Evolutionary conservation across 2,329 filamentous ascomycete species (phyloP), one percentile per base, ranked within the genome.

Genomic region (Colletotrichum sp.): DNA sequence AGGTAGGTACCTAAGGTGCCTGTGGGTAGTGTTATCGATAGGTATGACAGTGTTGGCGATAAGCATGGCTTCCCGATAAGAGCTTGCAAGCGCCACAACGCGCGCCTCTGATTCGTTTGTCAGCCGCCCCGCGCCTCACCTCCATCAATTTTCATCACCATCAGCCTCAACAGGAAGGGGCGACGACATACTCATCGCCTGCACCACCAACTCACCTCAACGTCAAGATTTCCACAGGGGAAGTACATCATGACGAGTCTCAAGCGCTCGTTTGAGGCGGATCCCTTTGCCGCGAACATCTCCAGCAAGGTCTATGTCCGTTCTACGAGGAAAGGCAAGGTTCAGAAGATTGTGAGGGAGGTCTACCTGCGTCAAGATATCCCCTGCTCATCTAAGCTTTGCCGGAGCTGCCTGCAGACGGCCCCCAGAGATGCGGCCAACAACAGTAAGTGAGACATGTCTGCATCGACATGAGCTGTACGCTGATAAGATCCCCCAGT

Each of bases 311-410:
- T 98, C 81, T 99, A 98, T 83, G 95, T 99, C 78, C 92, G 97
- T 76, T 98, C 97, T 30, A 98, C 96, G 64, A 96, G 95, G 86
- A 97, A 93, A 85, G 97, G 97, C 85, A 98, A 98, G 88, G 96
- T 99, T 76, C 97, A 99, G 85, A 99, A 99, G 90, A 98, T 99
- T 82, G 97, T 99, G 79, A 93, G 96, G 81, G 97, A 99, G 88
- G 91, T 99, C 78, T 99, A 99, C 86, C 90, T 99, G 77, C 93
- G 97, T 84, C 95, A 96, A 86, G 97, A 99, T 84, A 99, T 99
- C 82, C 96, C 97, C 66, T 99, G 97, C 87, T 98, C 96, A 38
- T 99, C 96, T 30, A 94, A 93, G 84, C 88, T 99, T 60, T 99
- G 97, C 88, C 90, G 90, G 77, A 86, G 86, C 81, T 99, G 97